Percentiles rank a stretch among this genome's conserved stretches.
Conservation (phyloP, 2,329 filamentous ascomycete species). For the Cladosporium colombiae region DNA sequence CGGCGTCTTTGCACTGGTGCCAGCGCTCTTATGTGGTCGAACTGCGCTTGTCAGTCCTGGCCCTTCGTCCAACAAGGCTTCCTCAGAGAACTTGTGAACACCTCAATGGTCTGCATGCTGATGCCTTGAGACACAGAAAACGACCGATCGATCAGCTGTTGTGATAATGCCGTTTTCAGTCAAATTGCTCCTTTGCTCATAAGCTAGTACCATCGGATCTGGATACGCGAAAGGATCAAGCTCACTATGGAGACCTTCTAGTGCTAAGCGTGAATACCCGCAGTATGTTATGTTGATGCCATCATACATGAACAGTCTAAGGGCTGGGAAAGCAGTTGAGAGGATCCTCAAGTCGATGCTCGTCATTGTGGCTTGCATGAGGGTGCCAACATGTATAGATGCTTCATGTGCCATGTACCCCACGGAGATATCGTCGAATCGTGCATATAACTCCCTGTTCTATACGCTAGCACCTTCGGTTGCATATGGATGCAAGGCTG, state of each 20-base stretch:
- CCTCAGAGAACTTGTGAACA: neutral
- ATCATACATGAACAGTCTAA: neutral
- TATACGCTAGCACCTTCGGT: neutral
- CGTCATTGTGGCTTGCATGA: neutral
- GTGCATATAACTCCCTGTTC: neutral
- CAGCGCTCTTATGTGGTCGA: neutral
- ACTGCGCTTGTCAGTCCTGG: too few relatives aligned
- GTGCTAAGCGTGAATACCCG: neutral
- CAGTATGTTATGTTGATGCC: neutral
- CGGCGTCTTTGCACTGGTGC: too few relatives aligned
- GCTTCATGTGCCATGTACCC: neutral
- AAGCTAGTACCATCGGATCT: neutral
- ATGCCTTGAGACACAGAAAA: neutral
- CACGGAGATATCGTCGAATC: neutral
- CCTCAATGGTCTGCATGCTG: neutral
- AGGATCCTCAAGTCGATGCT: neutral
- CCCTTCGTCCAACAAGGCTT: neutral
- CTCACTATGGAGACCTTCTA: neutral
- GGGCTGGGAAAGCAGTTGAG: neutral
- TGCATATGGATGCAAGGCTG: neutral
- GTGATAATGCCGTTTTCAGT: neutral
- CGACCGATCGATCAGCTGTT: neutral
- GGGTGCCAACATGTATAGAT: neutral
- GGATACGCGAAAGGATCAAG: neutral
- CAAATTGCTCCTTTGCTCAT: neutral